Evolutionary conservation across 345 rosid genomes (phyloP).

Genomic region (Populus tremula): DNA sequence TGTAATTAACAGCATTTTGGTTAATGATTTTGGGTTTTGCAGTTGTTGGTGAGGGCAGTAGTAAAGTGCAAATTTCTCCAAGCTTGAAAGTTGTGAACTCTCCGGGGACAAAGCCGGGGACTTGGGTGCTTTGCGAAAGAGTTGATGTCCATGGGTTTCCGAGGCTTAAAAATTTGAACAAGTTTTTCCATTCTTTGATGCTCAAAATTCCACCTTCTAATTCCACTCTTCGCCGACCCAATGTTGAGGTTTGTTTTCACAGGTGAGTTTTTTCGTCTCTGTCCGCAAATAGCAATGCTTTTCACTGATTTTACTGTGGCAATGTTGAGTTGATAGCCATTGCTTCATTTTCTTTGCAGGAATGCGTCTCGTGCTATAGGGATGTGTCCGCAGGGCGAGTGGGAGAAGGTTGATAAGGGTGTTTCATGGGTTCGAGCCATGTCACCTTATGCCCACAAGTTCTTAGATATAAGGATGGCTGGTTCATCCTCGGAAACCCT

Average conservation of each 20-base stretch:
- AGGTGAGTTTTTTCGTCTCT: conserved; percentile 44
- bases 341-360: conserved; percentile 37
- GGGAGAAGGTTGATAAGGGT: conserved; percentile 80
- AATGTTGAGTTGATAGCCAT: not conserved
- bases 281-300: not conserved
- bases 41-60: conserved; percentile 51
- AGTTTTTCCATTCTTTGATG: conserved; percentile 64
- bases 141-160: conserved; percentile 57
- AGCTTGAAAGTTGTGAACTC: conserved; percentile 50
- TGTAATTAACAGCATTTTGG: too few relatives aligned
- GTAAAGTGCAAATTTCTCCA: conserved; percentile 46
- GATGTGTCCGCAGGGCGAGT: conserved; percentile 68
- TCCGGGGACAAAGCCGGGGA: conserved; percentile 67
- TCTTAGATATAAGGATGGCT: conserved; percentile 58
- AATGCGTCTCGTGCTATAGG: conserved; percentile 72
- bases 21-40: conserved; percentile 17
- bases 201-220: conserved; percentile 43
- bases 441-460: conserved; percentile 87
- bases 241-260: conserved; percentile 77
- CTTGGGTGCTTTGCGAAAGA: conserved; percentile 61
- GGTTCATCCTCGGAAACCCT: conserved; percentile 42
- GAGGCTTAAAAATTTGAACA: conserved; percentile 56
- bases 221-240: conserved; percentile 36
- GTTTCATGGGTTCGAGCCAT: conserved; percentile 70
- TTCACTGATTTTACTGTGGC: not conserved